Evolutionary conservation across 305 asterid genomes (phyloP), one percentile per base, ranked within the genome.

Genomic region (Fraxinus angustifolia): DNA sequence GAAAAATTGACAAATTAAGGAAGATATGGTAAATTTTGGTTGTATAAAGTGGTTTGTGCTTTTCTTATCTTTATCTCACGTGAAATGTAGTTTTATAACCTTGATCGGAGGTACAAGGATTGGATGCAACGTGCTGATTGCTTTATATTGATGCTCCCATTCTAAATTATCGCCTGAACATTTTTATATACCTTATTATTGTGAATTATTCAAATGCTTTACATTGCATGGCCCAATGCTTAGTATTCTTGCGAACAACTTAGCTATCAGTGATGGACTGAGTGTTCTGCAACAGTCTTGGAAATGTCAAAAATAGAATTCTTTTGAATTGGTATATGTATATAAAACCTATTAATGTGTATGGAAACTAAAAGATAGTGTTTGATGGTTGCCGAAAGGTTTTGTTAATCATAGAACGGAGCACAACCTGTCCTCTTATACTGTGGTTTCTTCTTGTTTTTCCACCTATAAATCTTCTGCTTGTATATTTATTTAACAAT

Each of bases 401-500:
- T 74, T 40, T 50, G 17, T 48, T 58, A 8, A 14, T 8, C 3
- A 76, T 1, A 31, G 28, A 60, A 12, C 65, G 19, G 10, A 73
- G 33, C 83, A 77, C 2, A 28, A 67, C 19, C 38, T 67, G 17
- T 67, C 73, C n/a, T 67, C 1, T 67, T 14, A 28, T 10, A 4
- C 7, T 11, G 6, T 67, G 36, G n/a, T 4, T 23, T 0, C 35
- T 67, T 12, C 73, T 58, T 75, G 6, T 6, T 40, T 68, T 74
- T 79, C 45, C 21, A 71, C 50, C 75, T 76, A 70, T 48, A 78
- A 36, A 7, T 42, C 68, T 78, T 78, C 12, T 75, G 82, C 50
- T 79, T 68, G 68, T 79, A 71, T 77, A 78, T 72, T 77, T 23
- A 71, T 33, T 58, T 12, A 65, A 79, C 56, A 72, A 45, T 68